Conservation (phyloP, 305 asterid species). For the Solanum chacoense region DNA sequence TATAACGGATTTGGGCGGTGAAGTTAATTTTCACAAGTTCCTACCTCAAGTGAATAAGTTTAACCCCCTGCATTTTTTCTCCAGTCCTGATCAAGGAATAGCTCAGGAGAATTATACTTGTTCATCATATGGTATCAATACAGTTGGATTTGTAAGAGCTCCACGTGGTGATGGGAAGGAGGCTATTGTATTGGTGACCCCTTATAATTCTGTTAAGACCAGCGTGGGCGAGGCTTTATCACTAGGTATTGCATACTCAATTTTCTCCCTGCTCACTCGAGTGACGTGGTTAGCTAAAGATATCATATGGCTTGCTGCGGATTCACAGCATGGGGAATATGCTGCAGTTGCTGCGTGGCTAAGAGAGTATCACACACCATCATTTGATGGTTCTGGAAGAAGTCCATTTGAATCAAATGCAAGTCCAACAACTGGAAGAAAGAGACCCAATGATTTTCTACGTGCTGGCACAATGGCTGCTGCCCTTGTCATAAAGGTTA, state of each 20-base stretch:
- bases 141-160: conserved; percentile 87
- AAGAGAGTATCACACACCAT: conserved; percentile 68
- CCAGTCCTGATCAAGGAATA: conserved; percentile 49
- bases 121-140: conserved; percentile 56
- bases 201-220: conserved; percentile 61
- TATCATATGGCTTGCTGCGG: conserved; percentile 93
- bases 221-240: conserved; percentile 65
- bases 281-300: conserved; percentile 97
- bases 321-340: conserved; percentile 80
- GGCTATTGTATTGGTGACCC: conserved; percentile 87
- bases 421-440: conserved; percentile 8
- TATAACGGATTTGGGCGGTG: conserved; percentile 63
- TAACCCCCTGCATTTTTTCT: conserved; percentile 70
- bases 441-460: conserved; percentile 42
- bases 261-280: conserved; percentile 70
- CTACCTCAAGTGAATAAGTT: conserved; percentile 42
- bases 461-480: conserved; percentile 99
- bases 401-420: conserved; percentile 10
- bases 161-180: conserved; percentile 95
- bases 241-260: conserved; percentile 70
- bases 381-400: conserved; percentile 36
- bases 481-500: conserved; percentile 82
- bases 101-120: conserved; percentile 47
- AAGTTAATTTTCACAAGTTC: conserved; percentile 72
- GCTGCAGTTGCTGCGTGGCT: conserved; percentile 83